These are phyloP conservation scores for Letharia columbiana DNA, from an alignment of 495 filamentous ascomycete species.

Conservation along the genomic window DNA sequence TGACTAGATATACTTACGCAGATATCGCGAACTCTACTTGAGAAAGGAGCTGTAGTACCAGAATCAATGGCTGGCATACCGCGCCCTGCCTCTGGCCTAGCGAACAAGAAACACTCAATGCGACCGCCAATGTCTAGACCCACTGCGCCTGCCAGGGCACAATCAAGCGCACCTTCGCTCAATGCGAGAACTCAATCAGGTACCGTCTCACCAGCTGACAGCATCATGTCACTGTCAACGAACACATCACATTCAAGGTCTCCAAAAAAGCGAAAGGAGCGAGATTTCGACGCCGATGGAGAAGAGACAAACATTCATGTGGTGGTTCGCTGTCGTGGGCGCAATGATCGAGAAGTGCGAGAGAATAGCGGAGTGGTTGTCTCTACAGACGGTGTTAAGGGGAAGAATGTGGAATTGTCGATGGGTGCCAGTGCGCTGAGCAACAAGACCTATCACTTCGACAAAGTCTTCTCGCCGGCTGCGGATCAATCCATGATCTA, in stretches of 20 bases:
- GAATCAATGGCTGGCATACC: constrained; percentile 45
- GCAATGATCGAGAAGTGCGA: constrained; percentile 81
- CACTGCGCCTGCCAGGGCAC: constrained; percentile 33
- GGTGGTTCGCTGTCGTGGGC: constrained; percentile 86
- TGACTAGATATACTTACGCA: constrained; percentile 2
- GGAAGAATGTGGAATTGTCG: constrained; percentile 71
- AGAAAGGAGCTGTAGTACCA: neutral
- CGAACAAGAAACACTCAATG: constrained; percentile 46
- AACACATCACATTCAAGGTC: constrained; percentile 39
- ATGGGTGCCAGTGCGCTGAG: constrained; percentile 89
- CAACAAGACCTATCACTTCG: constrained; percentile 95
- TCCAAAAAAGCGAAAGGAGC: constrained; percentile 68
- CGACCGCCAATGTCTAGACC: constrained; percentile 46
- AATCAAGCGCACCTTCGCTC: constrained; percentile 38
- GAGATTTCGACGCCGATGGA: constrained; percentile 66
- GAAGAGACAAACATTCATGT: constrained; percentile 96
- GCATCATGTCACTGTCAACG: constrained; percentile 47
- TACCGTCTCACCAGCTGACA: constrained; percentile 57
- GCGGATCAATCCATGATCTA: constrained; percentile 89
- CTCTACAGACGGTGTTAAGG: constrained; percentile 75
- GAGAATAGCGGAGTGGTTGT: constrained; percentile 93
- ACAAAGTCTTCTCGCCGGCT: constrained; percentile 92
- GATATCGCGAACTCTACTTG: neutral
- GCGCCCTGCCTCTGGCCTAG: constrained; percentile 43
- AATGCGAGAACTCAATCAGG: constrained; percentile 35